Evolutionary conservation across 2,329 filamentous ascomycete species (phyloP), one percentile per base, ranked within the genome.

Genomic region (Aspergillus japonicus): DNA sequence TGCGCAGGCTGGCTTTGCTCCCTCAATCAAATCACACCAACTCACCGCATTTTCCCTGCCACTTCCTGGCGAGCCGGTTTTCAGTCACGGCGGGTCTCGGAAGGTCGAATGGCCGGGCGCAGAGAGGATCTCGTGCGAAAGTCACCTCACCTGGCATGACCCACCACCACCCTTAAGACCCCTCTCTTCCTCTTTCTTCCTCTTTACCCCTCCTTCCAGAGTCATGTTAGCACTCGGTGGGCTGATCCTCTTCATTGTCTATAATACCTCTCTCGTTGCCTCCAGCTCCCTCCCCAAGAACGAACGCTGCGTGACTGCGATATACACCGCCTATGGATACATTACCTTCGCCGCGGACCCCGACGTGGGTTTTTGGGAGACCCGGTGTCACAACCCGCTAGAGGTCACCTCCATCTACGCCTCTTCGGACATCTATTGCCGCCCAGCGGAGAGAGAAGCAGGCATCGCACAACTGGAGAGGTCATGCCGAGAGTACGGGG

Each of bases 401-500:
- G 60, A 67, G 29, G 72, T 75, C 2, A 65, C 64, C 2, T 78
- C 75, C 1, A 71, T 75, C 12, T 78, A 76, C 56, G 74, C 75
- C 2, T 68, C 75, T 1, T 68, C 71, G 1, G 69, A 73, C 4
- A 23, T 69, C 1, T 75, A 75, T 54, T 78, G 75, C 49, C 33
- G 48, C 5, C 62, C 74, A 3, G 60, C 58, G 1, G 68, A 71
- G 29, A 68, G 66, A 14, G 60, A 55, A 0, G 47, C 62, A 2
- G 71, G 72, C 3, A 54, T 74, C 5, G 59, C 67, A 1, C 63
- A 66, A 50, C 54, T 72, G 39, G 63, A 60, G 1, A 23, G 53
- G 3, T 48, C 62, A 8, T 73, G 72, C 19, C 68, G 60, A 4
- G 65, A 73, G 21, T 59, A 63, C 5, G 69, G 67, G 14, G 61